These are phyloP conservation scores for Protea cynaroides DNA, from an alignment of 164 flowering plant genomes.

Conservation along the genomic window DNA sequence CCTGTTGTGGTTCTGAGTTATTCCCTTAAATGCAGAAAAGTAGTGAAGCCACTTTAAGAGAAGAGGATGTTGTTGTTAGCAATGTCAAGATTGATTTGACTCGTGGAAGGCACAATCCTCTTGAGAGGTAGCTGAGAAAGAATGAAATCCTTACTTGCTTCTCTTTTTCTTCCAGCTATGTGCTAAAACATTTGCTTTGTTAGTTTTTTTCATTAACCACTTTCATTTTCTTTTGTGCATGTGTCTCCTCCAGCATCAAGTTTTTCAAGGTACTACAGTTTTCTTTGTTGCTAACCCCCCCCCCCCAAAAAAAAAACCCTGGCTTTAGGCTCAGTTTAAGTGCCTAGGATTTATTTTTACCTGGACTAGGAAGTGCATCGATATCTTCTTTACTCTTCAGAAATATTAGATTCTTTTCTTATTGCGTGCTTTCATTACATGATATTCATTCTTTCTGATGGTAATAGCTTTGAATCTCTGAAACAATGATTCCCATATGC, in stretches of 20 bases:
- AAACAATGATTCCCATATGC: too few species aligned
- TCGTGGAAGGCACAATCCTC: constrained; percentile 80
- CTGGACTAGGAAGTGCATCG: background rate
- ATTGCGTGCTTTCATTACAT: too few species aligned
- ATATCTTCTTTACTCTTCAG: too few species aligned
- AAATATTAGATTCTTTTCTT: too few species aligned
- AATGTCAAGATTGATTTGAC: constrained; percentile 91
- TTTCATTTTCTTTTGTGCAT: constrained; percentile 13
- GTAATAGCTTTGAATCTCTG: too few species aligned
- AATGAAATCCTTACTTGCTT: background rate
- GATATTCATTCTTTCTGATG: background rate
- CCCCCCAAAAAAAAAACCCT: too few species aligned
- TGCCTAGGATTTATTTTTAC: background rate
- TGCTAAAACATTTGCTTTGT: background rate
- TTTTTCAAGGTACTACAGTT: constrained; percentile 84
- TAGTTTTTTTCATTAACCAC: constrained; percentile 4
- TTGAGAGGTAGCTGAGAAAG: constrained; percentile 55
- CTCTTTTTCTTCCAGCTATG: constrained; percentile 1
- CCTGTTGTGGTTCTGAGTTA: background rate
- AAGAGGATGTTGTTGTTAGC: constrained; percentile 81
- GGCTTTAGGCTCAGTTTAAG: too few species aligned
- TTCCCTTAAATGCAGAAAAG: constrained; percentile 34
- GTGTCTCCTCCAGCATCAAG: constrained; percentile 38
- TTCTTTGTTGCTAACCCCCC: too few species aligned
- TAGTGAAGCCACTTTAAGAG: constrained; percentile 48